Percentiles rank a stretch among this genome's conserved stretches.
phyloP scores from a whole-genome alignment of 768 basidiomycete species.

The Rhizopogon vulgaris region DNA sequence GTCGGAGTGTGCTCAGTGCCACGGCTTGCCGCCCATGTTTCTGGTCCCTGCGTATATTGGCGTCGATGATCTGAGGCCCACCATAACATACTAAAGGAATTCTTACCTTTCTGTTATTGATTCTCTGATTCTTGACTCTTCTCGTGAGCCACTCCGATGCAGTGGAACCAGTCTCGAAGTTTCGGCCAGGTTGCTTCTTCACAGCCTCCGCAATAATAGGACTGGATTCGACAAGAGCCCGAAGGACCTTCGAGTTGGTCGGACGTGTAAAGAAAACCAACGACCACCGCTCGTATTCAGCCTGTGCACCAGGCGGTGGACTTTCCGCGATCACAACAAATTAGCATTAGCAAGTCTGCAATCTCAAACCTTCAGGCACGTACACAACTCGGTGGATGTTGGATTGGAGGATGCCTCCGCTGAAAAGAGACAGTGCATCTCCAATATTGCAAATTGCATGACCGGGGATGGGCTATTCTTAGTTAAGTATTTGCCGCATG shows the following conservation, averaged over 20 bases:
- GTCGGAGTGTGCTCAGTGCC: conserved; percentile 23
- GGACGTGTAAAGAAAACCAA: conserved; percentile 66
- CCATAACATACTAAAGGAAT: not conserved
- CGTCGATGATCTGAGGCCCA: not conserved
- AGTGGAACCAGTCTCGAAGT: conserved; percentile 30
- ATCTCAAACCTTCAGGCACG: conserved; percentile 11
- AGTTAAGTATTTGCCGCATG: not conserved
- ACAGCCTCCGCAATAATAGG: conserved; percentile 40
- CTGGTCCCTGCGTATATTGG: conserved; percentile 17
- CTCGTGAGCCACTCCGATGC: conserved; percentile 36
- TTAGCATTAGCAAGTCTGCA: not conserved
- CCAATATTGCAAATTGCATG: conserved; percentile 59
- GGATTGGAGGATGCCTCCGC: conserved; percentile 57
- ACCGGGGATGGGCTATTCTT: conserved; percentile 40
- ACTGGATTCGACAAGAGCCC: conserved; percentile 47
- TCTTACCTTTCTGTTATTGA: conserved; percentile 36
- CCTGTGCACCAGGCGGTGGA: conserved; percentile 55
- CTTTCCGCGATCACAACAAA: conserved; percentile 2
- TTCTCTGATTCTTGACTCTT: conserved; percentile 33
- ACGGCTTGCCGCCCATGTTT: conserved; percentile 24
- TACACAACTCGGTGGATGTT: conserved; percentile 61
- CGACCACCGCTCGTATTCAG: conserved; percentile 51
- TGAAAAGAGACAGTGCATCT: conserved; percentile 56
- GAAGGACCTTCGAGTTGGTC: conserved; percentile 43
- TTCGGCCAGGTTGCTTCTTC: conserved; percentile 29